Evolutionary conservation across 805 yeast species (phyloP), one percentile per base, ranked within the genome.

Genomic region (Wickerhamiella azyma): DNA sequence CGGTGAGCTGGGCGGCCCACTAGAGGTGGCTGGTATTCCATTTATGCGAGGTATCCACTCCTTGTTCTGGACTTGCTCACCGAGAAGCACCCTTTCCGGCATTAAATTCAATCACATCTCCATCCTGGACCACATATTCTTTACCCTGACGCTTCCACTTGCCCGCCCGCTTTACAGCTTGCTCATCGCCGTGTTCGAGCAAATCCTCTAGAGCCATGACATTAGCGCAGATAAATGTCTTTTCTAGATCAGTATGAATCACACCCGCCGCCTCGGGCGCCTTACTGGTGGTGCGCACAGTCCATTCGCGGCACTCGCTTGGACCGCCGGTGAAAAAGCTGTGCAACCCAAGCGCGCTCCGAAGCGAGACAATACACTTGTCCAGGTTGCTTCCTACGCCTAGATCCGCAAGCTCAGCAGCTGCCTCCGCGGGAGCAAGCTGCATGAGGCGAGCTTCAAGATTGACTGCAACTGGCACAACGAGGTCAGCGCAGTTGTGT

Each of bases 261-360:
- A 81, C 79, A 63, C 96, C 97, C 18, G 98, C 98, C 39, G 98
- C 97, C 60, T 83, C 86, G n/a, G 98, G 98, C 45, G 96, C 96
- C 57, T 84, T 80, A 40, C 89, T 82, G 56, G 94, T 94, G 55
- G 72, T 70, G 67, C 97, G 78, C 52, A 92, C 78, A 30, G 98
- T 92, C 98, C 98, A 92, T 67, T 94, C 96, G 65, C 96, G 81
- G 43, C 88, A 94, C 69, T 92, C 98, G 52, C 79, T 78, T 6
- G 39, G 41, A 26, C 96, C 96, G 59, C 94, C 83, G 0, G 96
- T 86, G 66, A 81, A 86, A 62, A 75, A 86, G 36, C 94, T 81
- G 18, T 85, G 82, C 59, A 86, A 68, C 45, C 78, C 75, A 48
- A 86, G 68, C 48, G 76, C 72, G 48, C 68, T 62, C 59, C 94